Evolutionary conservation across 192 early-diverging fungal species (phyloP).

Genomic region (Spinellus fusiger): DNA sequence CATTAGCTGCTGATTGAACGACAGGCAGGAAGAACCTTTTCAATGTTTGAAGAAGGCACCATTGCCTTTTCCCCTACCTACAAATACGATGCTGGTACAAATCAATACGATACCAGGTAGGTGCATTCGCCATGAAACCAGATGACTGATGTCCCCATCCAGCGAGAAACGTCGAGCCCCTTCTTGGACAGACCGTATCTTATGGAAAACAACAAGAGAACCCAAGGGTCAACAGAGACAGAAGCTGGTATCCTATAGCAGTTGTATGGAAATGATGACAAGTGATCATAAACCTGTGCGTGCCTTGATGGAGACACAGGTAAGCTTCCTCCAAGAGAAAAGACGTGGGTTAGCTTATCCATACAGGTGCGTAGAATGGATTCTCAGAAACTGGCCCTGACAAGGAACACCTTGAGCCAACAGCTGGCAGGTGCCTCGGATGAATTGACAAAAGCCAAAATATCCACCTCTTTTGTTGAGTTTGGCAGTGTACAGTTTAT

Average conservation of each 20-base stretch:
- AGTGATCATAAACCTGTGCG: slow-evolving; percentile 95
- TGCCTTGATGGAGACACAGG: slow-evolving; percentile 56
- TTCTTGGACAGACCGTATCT: slow-evolving; percentile 90
- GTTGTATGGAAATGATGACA: slow-evolving; percentile 54
- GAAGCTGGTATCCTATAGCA: slow-evolving; percentile 44
- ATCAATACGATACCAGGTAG: slow-evolving; percentile 72
- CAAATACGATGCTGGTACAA: slow-evolving; percentile 86
- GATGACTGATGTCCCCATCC: not conserved
- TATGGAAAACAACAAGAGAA: slow-evolving; percentile 61
- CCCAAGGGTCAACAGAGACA: slow-evolving; percentile 25
- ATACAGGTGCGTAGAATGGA: slow-evolving; percentile 64
- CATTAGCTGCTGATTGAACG: slow-evolving; percentile 67
- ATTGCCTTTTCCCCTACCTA: slow-evolving; percentile 86
- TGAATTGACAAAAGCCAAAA: slow-evolving; percentile 60
- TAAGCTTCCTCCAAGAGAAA: too few species aligned
- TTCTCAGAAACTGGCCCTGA: slow-evolving; percentile 44
- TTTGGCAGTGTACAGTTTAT: slow-evolving; percentile 65
- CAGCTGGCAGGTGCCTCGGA: slow-evolving; percentile 80
- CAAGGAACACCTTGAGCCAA: slow-evolving; percentile 56
- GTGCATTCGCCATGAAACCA: not conserved
- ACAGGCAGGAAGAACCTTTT: slow-evolving; percentile 62
- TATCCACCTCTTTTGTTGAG: slow-evolving; percentile 55
- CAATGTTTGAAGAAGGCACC: slow-evolving; percentile 75
- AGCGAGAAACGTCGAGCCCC: slow-evolving; percentile 79
- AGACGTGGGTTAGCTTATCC: too few species aligned